A percentile compares a stretch with the other conserved stretches of the same genome.
Conservation (phyloP, 176 grass and related monocot species). For the Neostapfia colusana region DNA sequence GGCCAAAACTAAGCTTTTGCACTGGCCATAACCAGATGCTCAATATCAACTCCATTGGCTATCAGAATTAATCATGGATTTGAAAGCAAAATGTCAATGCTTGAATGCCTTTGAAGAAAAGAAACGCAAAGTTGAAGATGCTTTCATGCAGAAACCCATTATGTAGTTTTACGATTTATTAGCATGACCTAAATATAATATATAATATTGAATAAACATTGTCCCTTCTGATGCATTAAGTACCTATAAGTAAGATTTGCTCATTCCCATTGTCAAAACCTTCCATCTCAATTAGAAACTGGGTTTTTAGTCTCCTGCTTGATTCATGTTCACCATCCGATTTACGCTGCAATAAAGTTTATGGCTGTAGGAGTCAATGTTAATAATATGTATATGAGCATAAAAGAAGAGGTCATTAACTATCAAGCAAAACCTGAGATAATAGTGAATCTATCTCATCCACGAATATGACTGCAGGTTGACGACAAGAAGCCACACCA, state of each 20-base stretch:
- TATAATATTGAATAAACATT: constrained; percentile 7
- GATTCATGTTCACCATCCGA: constrained; percentile 99
- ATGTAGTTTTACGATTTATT: not conserved
- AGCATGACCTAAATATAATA: constrained; percentile 20
- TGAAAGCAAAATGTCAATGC: not conserved
- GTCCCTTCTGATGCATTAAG: constrained; percentile 6
- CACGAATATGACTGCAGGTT: constrained; percentile 96
- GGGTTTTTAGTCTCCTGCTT: constrained; percentile 96
- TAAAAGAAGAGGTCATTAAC: constrained; percentile 20
- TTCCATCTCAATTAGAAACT: constrained; percentile 99
- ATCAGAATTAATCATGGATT: constrained; percentile 21
- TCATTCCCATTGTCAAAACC: constrained; percentile 89
- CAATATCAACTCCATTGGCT: constrained; percentile 21
- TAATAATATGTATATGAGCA: constrained; percentile 32
- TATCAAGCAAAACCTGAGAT: constrained; percentile 64
- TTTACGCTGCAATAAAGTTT: constrained; percentile 74
- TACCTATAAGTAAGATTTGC: constrained; percentile 97
- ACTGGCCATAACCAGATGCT: not conserved
- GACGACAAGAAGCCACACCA: constrained; percentile 89
- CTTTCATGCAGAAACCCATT: not conserved
- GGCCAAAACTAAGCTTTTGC: constrained; percentile 6
- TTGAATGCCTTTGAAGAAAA: not conserved
- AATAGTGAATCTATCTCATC: constrained; percentile 96
- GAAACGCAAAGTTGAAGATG: not conserved
- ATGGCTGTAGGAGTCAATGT: constrained; percentile 29